A percentile compares a stretch with the other conserved stretches of the same genome.
These are phyloP conservation scores for Thelonectria olida DNA, from an alignment of 2,329 filamentous ascomycete genomes.

Conservation along the genomic window DNA sequence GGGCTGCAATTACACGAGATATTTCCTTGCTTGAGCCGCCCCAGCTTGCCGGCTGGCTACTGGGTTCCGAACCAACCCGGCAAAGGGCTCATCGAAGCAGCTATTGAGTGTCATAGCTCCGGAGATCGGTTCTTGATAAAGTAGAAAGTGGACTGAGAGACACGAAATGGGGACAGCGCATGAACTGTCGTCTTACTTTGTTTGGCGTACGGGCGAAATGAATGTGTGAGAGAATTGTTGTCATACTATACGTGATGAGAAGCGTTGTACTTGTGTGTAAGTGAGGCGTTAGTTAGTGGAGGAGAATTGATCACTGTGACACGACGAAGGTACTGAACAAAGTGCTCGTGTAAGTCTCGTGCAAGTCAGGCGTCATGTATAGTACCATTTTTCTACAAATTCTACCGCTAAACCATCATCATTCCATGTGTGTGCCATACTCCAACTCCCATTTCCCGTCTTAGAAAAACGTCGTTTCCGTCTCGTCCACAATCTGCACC, in stretches of 20 bases:
- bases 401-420: conserved; percentile 15
- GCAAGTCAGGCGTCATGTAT: background rate
- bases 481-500: conserved; percentile 47
- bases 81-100: background rate
- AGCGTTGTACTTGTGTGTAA: no score
- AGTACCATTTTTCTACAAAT: background rate
- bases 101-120: background rate
- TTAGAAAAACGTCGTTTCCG: conserved; percentile 37
- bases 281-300: no score
- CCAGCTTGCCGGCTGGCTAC: no score
- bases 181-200: conserved; percentile 9
- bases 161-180: background rate
- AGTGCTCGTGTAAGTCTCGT: no score
- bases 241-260: no score
- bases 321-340: no score
- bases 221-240: no score
- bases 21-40: no score
- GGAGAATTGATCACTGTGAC: no score
- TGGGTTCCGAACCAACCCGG: conserved; percentile 7
- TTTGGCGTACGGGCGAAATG: no score
- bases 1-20: background rate
- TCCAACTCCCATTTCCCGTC: background rate
- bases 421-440: conserved; percentile 1
- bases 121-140: background rate
- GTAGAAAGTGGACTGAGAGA: conserved; percentile 5